Evolutionary conservation across 2,329 filamentous ascomycete genomes (phyloP).

Genomic region (Botrytis hyacinthi): DNA sequence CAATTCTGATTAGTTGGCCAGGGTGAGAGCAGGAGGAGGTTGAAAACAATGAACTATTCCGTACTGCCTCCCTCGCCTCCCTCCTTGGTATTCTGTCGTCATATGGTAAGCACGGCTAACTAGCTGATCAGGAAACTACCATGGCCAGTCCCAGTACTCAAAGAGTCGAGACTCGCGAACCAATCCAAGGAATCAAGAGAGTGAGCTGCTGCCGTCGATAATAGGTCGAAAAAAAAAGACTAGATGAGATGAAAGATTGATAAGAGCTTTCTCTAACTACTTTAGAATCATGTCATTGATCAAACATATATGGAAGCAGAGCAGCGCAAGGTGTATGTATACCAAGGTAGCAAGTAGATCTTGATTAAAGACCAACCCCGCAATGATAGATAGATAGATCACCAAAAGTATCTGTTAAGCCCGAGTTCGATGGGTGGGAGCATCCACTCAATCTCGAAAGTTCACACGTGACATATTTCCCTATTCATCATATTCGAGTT

Average conservation of each 20-base stretch:
- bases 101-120: neutral
- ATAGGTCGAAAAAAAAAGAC: neutral
- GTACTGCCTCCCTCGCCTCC: neutral
- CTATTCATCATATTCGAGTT: neutral
- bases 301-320: too few relatives aligned
- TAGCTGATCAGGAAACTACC: neutral
- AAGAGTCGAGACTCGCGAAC: neutral
- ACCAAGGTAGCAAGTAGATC: too few relatives aligned
- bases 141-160: neutral
- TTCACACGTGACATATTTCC: neutral
- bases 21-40: neutral
- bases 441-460: neutral
- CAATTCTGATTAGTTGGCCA: neutral
- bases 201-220: neutral
- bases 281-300: too few relatives aligned
- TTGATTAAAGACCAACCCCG: neutral
- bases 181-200: neutral
- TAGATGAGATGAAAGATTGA: neutral
- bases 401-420: neutral
- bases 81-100: neutral
- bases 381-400: neutral
- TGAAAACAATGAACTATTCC: neutral
- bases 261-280: neutral
- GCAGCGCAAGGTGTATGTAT: too few relatives aligned
- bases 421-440: neutral